Percentiles rank a stretch among this genome's conserved stretches.
phyloP scores from a whole-genome alignment of 2,329 filamentous ascomycete species.

The Ramularia endophylla region DNA sequence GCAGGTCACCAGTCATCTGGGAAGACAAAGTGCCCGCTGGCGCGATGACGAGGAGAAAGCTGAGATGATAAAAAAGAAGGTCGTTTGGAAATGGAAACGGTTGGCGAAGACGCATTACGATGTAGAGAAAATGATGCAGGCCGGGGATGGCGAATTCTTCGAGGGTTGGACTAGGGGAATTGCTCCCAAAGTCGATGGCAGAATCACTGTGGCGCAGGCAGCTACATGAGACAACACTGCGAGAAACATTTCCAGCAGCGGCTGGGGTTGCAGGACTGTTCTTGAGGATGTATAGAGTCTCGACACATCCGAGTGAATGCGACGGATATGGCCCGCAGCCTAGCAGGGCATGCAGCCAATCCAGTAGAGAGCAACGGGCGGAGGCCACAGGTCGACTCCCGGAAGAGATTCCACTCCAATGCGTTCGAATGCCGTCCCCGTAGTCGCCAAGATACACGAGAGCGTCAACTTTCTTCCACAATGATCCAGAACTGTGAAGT shows the following conservation, averaged over 20 bases:
- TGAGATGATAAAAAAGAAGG: conserved; percentile 58
- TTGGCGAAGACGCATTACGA: conserved; percentile 36
- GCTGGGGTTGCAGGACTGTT: conserved; percentile 45
- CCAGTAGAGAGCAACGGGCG: no score
- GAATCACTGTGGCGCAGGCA: background rate
- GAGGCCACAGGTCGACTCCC: no score
- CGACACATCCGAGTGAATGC: no score
- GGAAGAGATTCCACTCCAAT: no score
- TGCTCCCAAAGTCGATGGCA: conserved; percentile 1
- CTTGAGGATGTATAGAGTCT: conserved; percentile 52
- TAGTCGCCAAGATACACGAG: conserved; percentile 46
- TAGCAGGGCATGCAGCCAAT: no score
- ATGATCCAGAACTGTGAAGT: no score
- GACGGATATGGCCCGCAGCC: no score
- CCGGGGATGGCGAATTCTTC: conserved; percentile 2
- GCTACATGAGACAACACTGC: conserved; percentile 13
- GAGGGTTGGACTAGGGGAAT: conserved; percentile 1
- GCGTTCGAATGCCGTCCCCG: no score
- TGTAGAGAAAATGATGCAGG: background rate
- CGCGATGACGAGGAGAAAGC: conserved; percentile 40
- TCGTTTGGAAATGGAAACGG: conserved; percentile 64
- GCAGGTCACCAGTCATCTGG: conserved; percentile 30
- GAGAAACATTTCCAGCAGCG: conserved; percentile 37
- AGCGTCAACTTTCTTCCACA: no score
- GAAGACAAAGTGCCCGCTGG: conserved; percentile 39